Evolutionary conservation across 768 basidiomycete species (phyloP).

Genomic region (Solioccasus polychromus): DNA sequence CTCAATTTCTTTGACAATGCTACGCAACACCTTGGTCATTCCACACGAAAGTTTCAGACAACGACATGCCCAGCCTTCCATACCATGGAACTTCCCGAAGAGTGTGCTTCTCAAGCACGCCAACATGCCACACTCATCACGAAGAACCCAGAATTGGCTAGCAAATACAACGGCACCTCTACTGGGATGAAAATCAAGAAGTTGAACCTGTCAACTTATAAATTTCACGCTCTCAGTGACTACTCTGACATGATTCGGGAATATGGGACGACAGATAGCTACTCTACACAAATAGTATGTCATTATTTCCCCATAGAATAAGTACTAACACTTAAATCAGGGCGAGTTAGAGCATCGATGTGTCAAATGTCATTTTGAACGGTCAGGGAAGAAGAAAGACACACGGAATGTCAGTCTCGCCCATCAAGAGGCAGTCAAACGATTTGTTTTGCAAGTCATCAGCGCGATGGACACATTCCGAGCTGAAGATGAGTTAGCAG

Average conservation of each 20-base stretch:
- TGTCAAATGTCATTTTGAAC: constrained; percentile 28
- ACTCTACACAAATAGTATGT: too few relatives aligned
- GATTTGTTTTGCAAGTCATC: constrained; percentile 16
- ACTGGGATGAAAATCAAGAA: not conserved
- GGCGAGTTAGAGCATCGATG: too few relatives aligned
- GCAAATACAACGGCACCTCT: too few relatives aligned
- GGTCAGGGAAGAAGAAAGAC: constrained; percentile 34
- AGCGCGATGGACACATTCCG: too few relatives aligned
- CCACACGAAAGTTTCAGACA: not conserved
- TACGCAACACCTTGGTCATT: not conserved
- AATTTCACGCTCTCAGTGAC: too few relatives aligned
- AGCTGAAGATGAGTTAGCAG: not conserved
- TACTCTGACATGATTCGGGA: not conserved
- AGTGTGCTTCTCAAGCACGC: not conserved
- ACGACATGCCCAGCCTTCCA: not conserved
- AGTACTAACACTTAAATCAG: constrained; percentile 38
- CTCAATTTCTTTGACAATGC: not conserved
- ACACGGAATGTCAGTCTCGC: constrained; percentile 28
- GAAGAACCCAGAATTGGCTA: too few relatives aligned
- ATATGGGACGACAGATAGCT: not conserved
- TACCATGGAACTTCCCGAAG: not conserved
- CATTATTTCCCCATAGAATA: too few relatives aligned
- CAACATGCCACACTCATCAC: not conserved
- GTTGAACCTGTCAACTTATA: not conserved
- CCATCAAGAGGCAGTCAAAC: constrained; percentile 16